Base-by-base conservation (phyloP, 371 early-diverging fungal genomes). In the Rhizomucor pusillus region DNA sequence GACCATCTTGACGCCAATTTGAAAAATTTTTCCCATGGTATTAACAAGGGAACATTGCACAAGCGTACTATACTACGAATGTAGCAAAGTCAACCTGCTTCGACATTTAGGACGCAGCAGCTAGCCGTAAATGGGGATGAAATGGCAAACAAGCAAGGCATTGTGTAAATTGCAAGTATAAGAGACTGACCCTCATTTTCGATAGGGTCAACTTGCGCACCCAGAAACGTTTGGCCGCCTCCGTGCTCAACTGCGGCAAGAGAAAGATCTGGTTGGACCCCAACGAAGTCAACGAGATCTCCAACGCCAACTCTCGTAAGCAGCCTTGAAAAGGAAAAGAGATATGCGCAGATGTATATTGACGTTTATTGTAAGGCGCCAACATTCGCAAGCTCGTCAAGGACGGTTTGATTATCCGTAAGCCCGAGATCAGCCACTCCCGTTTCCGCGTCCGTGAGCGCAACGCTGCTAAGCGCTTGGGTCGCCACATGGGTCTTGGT, bases 241-340 rank as follows among this genome's bases (percentile, higher is more conserved):
- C 92, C 79, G 95, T 99, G 74, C 88, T 99, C 73, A 92, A 92
- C 79, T 98, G 98, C 84, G 99, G 99, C 72, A 77, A 97, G 88
- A 84, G 97, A 74, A 99, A 99, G 89, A 86, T 99, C 70, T 99
- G 99, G 99, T 81, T 99, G 45, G 99, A 99, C 84, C 99, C 99
- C 65, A 93, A 92, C 73, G 99, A 99, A 84, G 85, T 84, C 71
- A 88, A 85, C 62, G 95, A 94, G 77, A 92, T 99, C 76, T 81
- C 92, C 71, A 94, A 90, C 68, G 99, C 99, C 83, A 95, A 95
- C 85, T 97, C 98, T 64, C 91, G 98, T 86, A 87, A 89, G 86
- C 82, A 23, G 14, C 25, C 36, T 41, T 22, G 34, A 35, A 40
- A 41, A 10, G 37, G 19, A 25, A n/a, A 33, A 33, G 47, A 5